Evolutionary conservation across 1,284 basidiomycete genomes (phyloP).

Genomic region (Ceratobasidium sp.): DNA sequence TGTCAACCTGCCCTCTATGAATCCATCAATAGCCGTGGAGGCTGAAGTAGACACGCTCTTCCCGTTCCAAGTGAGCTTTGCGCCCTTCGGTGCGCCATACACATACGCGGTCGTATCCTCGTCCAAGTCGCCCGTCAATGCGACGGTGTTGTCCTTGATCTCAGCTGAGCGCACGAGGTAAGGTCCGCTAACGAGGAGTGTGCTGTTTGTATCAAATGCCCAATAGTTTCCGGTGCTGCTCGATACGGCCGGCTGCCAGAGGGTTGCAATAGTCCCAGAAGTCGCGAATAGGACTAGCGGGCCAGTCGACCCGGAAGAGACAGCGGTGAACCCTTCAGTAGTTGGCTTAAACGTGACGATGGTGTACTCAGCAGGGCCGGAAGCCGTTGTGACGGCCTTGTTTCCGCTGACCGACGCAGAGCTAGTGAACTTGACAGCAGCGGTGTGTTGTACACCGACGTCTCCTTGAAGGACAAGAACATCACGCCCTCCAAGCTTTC

Average conservation of each 20-base stretch:
- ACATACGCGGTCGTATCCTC: constrained; percentile 60
- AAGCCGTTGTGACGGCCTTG: constrained; percentile 13
- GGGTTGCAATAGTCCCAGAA: constrained; percentile 14
- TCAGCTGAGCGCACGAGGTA: constrained; percentile 65
- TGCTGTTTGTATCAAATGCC: constrained; percentile 63
- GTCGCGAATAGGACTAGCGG: constrained; percentile 38
- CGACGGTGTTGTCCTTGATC: constrained; percentile 54
- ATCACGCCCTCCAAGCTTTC: constrained; percentile 71
- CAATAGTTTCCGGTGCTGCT: constrained; percentile 56
- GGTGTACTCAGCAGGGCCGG: constrained; percentile 31
- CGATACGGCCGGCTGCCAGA: constrained; percentile 28
- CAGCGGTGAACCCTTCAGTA: constrained; percentile 21
- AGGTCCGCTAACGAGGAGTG: constrained; percentile 66
- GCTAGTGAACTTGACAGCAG: constrained; percentile 62
- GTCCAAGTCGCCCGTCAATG: constrained; percentile 61
- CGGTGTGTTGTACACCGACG: constrained; percentile 67
- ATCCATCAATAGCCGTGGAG: constrained; percentile 28
- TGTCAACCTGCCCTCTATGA: constrained; percentile 19
- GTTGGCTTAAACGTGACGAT: constrained; percentile 44
- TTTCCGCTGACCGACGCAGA: constrained; percentile 47
- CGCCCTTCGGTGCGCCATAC: constrained; percentile 61
- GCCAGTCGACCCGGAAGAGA: constrained; percentile 22
- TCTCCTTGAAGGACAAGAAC: constrained; percentile 75
- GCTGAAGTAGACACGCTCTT: constrained; percentile 35
- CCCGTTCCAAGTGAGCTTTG: constrained; percentile 78